Base-by-base conservation (phyloP, 108 stramenopile genomes). In the Schizochytrium sp. region DNA sequence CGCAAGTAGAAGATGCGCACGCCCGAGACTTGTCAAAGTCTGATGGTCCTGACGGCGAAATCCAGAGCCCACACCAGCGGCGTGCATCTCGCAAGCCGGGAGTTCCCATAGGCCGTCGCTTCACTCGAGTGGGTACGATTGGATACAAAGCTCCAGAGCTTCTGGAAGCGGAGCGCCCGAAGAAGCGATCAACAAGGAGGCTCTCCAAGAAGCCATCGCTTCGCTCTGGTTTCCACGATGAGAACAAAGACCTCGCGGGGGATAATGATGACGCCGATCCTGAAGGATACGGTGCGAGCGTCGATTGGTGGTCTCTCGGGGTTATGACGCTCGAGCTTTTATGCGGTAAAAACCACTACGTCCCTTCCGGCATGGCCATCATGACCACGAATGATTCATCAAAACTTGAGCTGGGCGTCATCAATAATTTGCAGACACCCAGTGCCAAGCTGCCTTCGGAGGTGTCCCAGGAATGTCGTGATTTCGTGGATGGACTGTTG, bases 141-240 rank as follows among this genome's bases (percentile, higher is more conserved):
- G 76, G 76, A 43, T 83, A 83, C 51, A 83, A 83, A 34, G 76
- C 76, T 45, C 76, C 76, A 12, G 76, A 83, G 76, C 76, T 83
- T 28, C 28, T 83, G 51, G 19, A 83, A 23, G 76, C 76, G 10
- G 28, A 83, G 51, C 76, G 76, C 19, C 76, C 76, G 2, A 34
- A 34, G 34, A 34, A 34, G 34, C 34, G 34, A 34, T 34, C 34
- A 23, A 72, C 72, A 72, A 72, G 3, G 2, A 2, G 16, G 72
- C 72, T 72, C 23, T 29, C 18, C 28, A 72, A 72, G 72, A 72
- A n/a, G n/a, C 58, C 21, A 3, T 23, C n/a, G 58, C 58, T n/a
- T n/a, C 19, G 19, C 3, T n/a, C 21, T n/a, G 3, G n/a, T n/a
- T 2, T 34, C 34, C 34, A 0, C 34, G 34, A 34, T 34, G 34